Evolutionary conservation across 768 basidiomycete genomes (phyloP).

Genomic region (Pulveroboletus sp.): DNA sequence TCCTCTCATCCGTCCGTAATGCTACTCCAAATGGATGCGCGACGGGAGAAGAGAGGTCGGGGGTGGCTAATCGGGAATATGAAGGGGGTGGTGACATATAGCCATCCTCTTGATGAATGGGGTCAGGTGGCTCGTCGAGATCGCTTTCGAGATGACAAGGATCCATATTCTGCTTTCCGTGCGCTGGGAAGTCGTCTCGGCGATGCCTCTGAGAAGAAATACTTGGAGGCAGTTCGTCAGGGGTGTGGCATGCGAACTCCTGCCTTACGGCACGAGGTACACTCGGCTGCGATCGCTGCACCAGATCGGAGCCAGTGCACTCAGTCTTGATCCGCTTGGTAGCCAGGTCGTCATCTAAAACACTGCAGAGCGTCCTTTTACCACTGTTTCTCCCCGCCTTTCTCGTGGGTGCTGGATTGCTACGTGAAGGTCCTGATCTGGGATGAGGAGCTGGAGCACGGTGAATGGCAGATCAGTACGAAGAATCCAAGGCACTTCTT

Average conservation of each 20-base stretch:
- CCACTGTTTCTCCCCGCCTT: constrained; percentile 59
- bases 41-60: constrained; percentile 63
- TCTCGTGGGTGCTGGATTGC: constrained; percentile 27
- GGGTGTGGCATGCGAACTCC: background rate
- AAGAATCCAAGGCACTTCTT: constrained; percentile 25
- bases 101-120: constrained; percentile 72
- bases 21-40: constrained; percentile 27
- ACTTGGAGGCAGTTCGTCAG: constrained; percentile 25
- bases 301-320: constrained; percentile 17
- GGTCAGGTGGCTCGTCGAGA: constrained; percentile 35
- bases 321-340: constrained; percentile 44
- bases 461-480: constrained; percentile 38
- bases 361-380: constrained; percentile 67
- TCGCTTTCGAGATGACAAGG: constrained; percentile 40
- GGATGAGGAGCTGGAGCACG: constrained; percentile 24
- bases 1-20: constrained; percentile 3
- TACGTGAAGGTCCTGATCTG: constrained; percentile 22
- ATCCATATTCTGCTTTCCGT: constrained; percentile 36
- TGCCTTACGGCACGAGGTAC: constrained; percentile 14
- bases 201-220: constrained; percentile 22
- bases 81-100: constrained; percentile 72
- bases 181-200: constrained; percentile 42
- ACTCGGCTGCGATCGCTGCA: constrained; percentile 25
- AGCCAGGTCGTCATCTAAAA: constrained; percentile 61
- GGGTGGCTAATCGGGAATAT: constrained; percentile 44